Evolutionary conservation across 176 grass and related monocot genomes (phyloP).

Genomic region (Guadua angustifolia): DNA sequence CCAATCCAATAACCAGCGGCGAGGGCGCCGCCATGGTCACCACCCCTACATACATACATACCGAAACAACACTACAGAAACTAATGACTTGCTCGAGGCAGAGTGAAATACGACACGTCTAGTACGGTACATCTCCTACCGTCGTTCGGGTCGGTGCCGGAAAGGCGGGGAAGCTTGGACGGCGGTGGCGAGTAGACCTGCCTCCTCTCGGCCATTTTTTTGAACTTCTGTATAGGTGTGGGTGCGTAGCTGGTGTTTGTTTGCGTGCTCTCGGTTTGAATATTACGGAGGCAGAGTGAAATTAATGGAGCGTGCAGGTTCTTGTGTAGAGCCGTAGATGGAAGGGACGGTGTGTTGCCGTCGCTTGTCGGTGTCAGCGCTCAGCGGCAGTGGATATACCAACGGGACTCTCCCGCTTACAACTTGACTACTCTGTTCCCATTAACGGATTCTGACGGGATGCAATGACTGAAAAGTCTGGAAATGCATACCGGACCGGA

Average conservation of each 20-base stretch:
- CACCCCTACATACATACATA: conserved; percentile 21
- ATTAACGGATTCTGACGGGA: too few relatives aligned
- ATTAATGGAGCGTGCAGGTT: background rate
- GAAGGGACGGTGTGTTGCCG: background rate
- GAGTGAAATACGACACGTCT: background rate
- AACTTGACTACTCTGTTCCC: too few relatives aligned
- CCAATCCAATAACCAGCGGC: conserved; percentile 70
- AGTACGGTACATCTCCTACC: conserved; percentile 32
- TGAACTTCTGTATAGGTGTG: background rate
- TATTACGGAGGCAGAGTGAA: background rate
- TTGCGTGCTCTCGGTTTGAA: background rate
- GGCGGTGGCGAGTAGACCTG: conserved; percentile 56
- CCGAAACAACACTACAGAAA: background rate
- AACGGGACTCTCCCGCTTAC: too few relatives aligned
- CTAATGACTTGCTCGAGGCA: background rate
- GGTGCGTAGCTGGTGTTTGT: background rate
- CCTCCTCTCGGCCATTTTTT: conserved; percentile 42
- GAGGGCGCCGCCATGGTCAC: conserved; percentile 72
- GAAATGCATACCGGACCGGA: too few relatives aligned
- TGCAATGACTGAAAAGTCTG: too few relatives aligned
- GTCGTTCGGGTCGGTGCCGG: conserved; percentile 42
- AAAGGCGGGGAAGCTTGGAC: conserved; percentile 68
- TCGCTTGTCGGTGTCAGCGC: background rate
- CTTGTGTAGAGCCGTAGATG: background rate
- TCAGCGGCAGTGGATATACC: background rate